Evolutionary conservation across 208 protist species (phyloP), one percentile per base, ranked within the genome.

Genomic region (Leishmania turanica): DNA sequence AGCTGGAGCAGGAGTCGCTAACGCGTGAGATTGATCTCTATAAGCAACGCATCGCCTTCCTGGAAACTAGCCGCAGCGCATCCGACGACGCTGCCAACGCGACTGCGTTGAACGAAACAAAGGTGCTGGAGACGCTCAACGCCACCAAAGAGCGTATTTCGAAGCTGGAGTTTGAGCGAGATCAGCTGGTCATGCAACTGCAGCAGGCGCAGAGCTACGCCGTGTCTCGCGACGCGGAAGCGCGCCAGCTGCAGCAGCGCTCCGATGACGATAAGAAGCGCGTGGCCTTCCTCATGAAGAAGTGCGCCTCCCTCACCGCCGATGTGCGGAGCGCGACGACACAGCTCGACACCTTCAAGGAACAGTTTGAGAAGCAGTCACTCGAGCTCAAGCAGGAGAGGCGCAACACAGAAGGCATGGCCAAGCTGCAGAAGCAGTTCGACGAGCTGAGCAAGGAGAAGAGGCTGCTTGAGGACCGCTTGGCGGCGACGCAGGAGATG

Each of bases 261-360:
- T 76, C 86, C 65, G 84, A 88, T 27, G 92, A 96, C 49, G 92
- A 96, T 77, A 94, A 96, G 80, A 89, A 96, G 83, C 94, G 94
- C 53, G 88, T 96, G 45, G 84, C 85, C 11, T 96, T 95, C 69
- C 78, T 97, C 13, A 62, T 96, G 24, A 92, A 96, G 82, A 95
- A 95, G 80, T 92, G 89, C 75, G 91, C 91, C 40, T 78, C 83
- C 1, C 72, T 90, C 40, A 92, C 90, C 13, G 86, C 84, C 7
- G 92, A 97, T 15, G 69, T 88, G 51, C 87, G 85, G 37, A 84
- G 73, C 64, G 42, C 82, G 6, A 82, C 60, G 27, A 76, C 87
- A 19, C 84, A 76, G 58, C 84, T 87, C 7, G 92, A 97, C 19
- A 79, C 78, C 45, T 79, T 94, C 37, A 82, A 60, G 68, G 88